Conservation (phyloP, 2,329 filamentous ascomycete genomes). For the Alternaria metachromatica region DNA sequence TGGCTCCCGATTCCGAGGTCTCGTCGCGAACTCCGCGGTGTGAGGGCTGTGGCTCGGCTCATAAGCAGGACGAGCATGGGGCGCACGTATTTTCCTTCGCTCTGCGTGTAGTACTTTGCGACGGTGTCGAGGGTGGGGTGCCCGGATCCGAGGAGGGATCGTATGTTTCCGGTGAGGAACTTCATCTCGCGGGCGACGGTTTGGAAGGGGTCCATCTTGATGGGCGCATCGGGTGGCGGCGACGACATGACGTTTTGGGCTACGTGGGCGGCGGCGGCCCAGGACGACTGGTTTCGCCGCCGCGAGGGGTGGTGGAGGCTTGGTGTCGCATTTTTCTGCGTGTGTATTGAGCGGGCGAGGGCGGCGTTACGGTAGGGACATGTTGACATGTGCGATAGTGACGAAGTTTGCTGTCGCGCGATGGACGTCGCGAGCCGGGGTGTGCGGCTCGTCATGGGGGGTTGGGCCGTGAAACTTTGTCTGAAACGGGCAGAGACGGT, state of each 20-base stretch:
- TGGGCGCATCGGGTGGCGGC: slow-evolving; percentile 65
- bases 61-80: slow-evolving; percentile 95
- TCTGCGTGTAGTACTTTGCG: slow-evolving; percentile 97
- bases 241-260: slow-evolving; percentile 74
- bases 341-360: slow-evolving; percentile 6
- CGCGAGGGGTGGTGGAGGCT: slow-evolving; percentile 48
- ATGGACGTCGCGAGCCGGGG: slow-evolving; percentile 46
- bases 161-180: slow-evolving; percentile 90
- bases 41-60: slow-evolving; percentile 90
- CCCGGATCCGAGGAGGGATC: slow-evolving; percentile 89
- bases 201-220: slow-evolving; percentile 85
- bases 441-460: slow-evolving; percentile 43
- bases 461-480: background rate
- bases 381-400: slow-evolving; percentile 27
- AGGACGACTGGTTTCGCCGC: slow-evolving; percentile 67
- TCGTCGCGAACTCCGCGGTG: slow-evolving; percentile 59
- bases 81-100: slow-evolving; percentile 95
- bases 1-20: slow-evolving; percentile 31
- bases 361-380: slow-evolving; percentile 28
- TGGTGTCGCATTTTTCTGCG: slow-evolving; percentile 21
- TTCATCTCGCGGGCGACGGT: slow-evolving; percentile 97
- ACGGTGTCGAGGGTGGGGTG: slow-evolving; percentile 94
- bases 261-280: slow-evolving; percentile 73
- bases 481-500: slow-evolving; percentile 5
- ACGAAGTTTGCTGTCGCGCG: slow-evolving; percentile 28